phyloP scores from a whole-genome alignment of 495 filamentous ascomycete genomes.

The Hypoxylon rickii region DNA sequence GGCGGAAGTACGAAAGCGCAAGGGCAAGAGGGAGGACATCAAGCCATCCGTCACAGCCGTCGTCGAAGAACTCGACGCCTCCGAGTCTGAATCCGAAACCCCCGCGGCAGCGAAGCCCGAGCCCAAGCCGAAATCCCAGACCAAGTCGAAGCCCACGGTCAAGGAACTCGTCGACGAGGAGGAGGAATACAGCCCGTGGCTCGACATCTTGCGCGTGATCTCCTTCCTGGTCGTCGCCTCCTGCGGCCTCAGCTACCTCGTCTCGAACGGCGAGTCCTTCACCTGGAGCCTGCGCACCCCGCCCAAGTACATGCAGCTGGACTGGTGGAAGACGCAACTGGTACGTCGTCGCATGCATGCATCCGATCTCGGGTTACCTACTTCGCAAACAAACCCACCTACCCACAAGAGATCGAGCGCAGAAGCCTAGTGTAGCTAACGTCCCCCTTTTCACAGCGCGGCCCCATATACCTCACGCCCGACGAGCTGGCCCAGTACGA shows the following conservation, averaged over 20 bases:
- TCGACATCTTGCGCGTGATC: constrained; percentile 79
- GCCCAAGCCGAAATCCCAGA: constrained; percentile 25
- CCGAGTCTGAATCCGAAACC: constrained; percentile 30
- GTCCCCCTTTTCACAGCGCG: constrained; percentile 30
- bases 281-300: constrained; percentile 58
- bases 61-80: constrained; percentile 36
- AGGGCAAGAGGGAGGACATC: constrained; percentile 18
- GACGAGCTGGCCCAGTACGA: constrained; percentile 73
- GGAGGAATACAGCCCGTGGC: constrained; percentile 46
- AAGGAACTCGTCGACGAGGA: constrained; percentile 48
- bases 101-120: constrained; percentile 10
- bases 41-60: constrained; percentile 4
- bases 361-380: constrained; percentile 1
- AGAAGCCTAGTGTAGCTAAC: neutral
- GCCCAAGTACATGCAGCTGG: constrained; percentile 68
- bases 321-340: constrained; percentile 64
- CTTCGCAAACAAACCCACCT: neutral
- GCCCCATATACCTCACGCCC: constrained; percentile 67
- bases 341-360: constrained; percentile 46
- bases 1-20: constrained; percentile 37
- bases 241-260: constrained; percentile 75
- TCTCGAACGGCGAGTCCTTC: constrained; percentile 71
- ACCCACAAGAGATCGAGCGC: too few relatives aligned
- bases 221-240: constrained; percentile 71
- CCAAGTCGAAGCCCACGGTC: constrained; percentile 24